These are phyloP conservation scores for Trypanosoma cruzi DNA, from an alignment of 208 protist species.

Conservation along the genomic window DNA sequence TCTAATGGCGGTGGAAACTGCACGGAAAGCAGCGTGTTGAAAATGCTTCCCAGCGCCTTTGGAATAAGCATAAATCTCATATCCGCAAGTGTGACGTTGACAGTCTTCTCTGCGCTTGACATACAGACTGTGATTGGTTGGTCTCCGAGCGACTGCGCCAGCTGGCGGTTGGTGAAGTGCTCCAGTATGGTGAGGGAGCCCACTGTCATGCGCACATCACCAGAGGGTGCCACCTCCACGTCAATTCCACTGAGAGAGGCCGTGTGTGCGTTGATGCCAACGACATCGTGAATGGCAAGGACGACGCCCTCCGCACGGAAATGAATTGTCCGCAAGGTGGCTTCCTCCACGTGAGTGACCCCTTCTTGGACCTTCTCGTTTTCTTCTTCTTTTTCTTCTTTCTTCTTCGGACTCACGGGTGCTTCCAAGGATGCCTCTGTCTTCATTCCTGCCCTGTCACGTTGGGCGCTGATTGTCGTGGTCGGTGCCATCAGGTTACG, in stretches of 20 bases:
- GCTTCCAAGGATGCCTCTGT: too few species aligned
- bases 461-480: neutral
- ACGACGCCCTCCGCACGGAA: conserved; percentile 55
- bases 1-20: conserved; percentile 37
- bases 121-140: conserved; percentile 27
- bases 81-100: conserved; percentile 35
- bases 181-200: conserved; percentile 53
- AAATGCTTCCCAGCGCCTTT: conserved; percentile 59
- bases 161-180: conserved; percentile 53
- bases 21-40: conserved; percentile 77
- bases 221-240: conserved; percentile 35
- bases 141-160: conserved; percentile 43
- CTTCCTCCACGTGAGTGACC: neutral
- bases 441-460: too few species aligned
- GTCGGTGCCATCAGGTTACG: conserved; percentile 65
- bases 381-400: conserved; percentile 3
- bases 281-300: conserved; percentile 61
- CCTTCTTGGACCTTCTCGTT: conserved; percentile 1
- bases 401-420: neutral
- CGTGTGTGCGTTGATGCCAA: conserved; percentile 69
- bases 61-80: conserved; percentile 65
- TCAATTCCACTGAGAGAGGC: conserved; percentile 40
- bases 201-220: conserved; percentile 44
- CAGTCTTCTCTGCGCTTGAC: conserved; percentile 36
- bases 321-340: conserved; percentile 35